Evolutionary conservation across 1,139 yeast genomes (phyloP).

Genomic region (Magnusiomyces tetraspermus): DNA sequence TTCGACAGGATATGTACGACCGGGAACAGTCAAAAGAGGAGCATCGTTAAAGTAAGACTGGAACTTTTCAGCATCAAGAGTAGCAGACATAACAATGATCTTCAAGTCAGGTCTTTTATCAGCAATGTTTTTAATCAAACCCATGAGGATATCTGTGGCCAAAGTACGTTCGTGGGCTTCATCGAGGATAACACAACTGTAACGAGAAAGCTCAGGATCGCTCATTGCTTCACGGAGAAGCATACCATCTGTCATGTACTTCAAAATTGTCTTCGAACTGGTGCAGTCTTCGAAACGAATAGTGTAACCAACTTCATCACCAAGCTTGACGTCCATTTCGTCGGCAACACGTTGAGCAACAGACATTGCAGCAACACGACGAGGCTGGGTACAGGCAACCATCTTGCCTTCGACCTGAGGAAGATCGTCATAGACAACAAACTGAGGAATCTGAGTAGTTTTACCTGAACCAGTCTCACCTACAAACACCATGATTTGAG

Average conservation of each 20-base stretch:
- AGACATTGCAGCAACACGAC: constrained; percentile 97
- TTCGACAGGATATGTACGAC: constrained; percentile 96
- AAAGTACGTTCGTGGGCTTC: constrained; percentile 98
- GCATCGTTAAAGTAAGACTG: constrained; percentile 84
- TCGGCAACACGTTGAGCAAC: constrained; percentile 95
- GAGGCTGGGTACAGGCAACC: constrained; percentile 95
- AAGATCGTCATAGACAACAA: constrained; percentile 85
- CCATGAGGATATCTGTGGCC: constrained; percentile 96
- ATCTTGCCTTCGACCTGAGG: constrained; percentile 71
- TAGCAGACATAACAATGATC: constrained; percentile 93
- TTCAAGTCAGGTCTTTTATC: constrained; percentile 77
- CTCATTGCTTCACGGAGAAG: constrained; percentile 94
- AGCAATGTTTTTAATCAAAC: constrained; percentile 75
- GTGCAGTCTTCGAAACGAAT: constrained; percentile 92
- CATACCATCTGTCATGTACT: constrained; percentile 99
- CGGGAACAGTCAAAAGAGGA: constrained; percentile 92
- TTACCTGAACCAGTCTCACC: constrained; percentile 99
- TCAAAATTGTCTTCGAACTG: constrained; percentile 65
- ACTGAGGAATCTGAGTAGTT: constrained; percentile 94
- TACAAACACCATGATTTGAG: constrained; percentile 94
- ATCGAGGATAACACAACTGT: constrained; percentile 87
- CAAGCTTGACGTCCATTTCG: constrained; percentile 85
- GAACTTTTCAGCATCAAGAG: constrained; percentile 93
- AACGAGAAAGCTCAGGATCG: constrained; percentile 70
- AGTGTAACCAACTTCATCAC: constrained; percentile 88